Conservation (phyloP, 176 grass and related monocot species). For the Echinochloa phyllopogon region DNA sequence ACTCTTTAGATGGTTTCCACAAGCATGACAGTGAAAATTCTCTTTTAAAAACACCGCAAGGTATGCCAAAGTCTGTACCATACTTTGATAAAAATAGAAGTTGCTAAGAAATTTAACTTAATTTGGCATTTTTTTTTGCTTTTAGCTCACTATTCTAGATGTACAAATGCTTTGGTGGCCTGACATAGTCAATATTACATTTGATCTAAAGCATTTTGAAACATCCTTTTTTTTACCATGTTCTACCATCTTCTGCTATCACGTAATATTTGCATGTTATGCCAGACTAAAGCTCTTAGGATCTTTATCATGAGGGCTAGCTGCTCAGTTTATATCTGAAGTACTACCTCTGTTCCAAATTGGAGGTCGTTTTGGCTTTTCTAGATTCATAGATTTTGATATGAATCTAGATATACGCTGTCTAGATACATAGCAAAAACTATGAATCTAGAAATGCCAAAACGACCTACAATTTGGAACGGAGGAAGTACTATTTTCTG, state of each 20-base stretch:
- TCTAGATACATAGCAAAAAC: no score
- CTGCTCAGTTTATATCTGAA: not conserved
- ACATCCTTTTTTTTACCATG: constrained; percentile 9
- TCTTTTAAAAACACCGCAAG: constrained; percentile 60
- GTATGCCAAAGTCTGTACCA: constrained; percentile 34
- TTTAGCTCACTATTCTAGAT: constrained; percentile 1
- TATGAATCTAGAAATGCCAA: no score
- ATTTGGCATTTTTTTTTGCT: constrained; percentile 15
- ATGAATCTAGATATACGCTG: no score
- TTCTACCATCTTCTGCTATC: not conserved
- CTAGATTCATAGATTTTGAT: no score
- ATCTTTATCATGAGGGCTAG: constrained; percentile 30
- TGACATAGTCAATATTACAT: constrained; percentile 17
- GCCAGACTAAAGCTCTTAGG: not conserved
- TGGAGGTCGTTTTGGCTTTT: no score
- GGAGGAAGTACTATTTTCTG: constrained; percentile 33
- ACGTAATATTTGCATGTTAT: constrained; percentile 24
- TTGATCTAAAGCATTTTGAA: constrained; percentile 13
- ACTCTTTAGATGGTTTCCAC: constrained; percentile 49
- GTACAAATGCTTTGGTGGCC: constrained; percentile 29
- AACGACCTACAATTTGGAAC: no score
- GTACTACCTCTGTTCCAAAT: no score
- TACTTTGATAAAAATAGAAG: constrained; percentile 15
- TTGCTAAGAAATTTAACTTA: constrained; percentile 23
- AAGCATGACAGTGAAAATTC: constrained; percentile 51